A percentile compares a stretch with the other conserved stretches of the same genome.
Conservation (phyloP, 768 basidiomycete genomes). For the Mycena galopus region DNA sequence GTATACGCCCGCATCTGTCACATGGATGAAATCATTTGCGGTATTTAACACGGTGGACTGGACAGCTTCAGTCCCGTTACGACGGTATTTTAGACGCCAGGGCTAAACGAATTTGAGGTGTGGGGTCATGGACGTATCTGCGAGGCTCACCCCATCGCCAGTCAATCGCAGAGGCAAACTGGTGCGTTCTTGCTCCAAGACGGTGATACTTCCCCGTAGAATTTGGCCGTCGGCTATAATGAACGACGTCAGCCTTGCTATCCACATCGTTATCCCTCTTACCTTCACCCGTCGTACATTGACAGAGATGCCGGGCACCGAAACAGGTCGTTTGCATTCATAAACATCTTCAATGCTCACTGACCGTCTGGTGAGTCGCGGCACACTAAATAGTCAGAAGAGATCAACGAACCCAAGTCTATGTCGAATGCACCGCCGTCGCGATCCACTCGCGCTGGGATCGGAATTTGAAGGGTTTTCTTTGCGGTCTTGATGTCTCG, state of each 20-base stretch:
- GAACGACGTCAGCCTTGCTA: not conserved
- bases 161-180: slow-evolving; percentile 87
- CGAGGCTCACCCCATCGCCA: slow-evolving; percentile 82
- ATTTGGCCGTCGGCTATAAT: slow-evolving; percentile 84
- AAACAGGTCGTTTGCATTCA: slow-evolving; percentile 83
- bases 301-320: slow-evolving; percentile 83
- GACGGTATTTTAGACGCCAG: slow-evolving; percentile 86
- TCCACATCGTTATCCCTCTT: slow-evolving; percentile 8
- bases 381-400: not conserved
- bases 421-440: slow-evolving; percentile 86
- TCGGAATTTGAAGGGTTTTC: slow-evolving; percentile 72
- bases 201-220: slow-evolving; percentile 79
- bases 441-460: slow-evolving; percentile 73
- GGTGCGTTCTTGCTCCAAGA: slow-evolving; percentile 81
- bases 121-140: not conserved
- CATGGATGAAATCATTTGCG: slow-evolving; percentile 79
- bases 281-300: slow-evolving; percentile 89
- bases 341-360: slow-evolving; percentile 91
- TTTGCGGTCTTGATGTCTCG: slow-evolving; percentile 66
- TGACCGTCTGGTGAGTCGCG: slow-evolving; percentile 46
- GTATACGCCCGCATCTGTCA: slow-evolving; percentile 83
- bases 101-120: slow-evolving; percentile 65
- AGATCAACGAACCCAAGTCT: slow-evolving; percentile 66
- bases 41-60: slow-evolving; percentile 60
- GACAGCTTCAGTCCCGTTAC: slow-evolving; percentile 57